These are phyloP conservation scores for Diplogelasinospora grovesii DNA, from an alignment of 495 filamentous ascomycete genomes.

Conservation along the genomic window DNA sequence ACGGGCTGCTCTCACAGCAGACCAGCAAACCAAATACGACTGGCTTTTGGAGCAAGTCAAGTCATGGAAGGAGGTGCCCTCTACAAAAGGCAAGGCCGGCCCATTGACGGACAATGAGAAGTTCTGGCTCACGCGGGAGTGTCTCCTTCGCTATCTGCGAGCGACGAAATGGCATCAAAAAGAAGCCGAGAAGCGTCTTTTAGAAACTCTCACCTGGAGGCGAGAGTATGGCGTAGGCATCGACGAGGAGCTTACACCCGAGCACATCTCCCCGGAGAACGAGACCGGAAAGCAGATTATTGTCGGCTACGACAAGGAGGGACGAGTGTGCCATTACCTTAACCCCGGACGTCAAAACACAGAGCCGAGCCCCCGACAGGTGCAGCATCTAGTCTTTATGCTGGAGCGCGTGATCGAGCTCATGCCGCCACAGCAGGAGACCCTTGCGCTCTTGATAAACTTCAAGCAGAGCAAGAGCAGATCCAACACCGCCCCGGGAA, in stretches of 20 bases:
- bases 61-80: slow-evolving; percentile 65
- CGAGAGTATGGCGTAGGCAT: slow-evolving; percentile 79
- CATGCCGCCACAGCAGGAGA: slow-evolving; percentile 81
- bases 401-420: slow-evolving; percentile 83
- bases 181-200: slow-evolving; percentile 70
- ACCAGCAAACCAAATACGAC: slow-evolving; percentile 82
- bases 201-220: slow-evolving; percentile 77
- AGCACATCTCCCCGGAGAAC: slow-evolving; percentile 84
- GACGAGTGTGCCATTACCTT: slow-evolving; percentile 80
- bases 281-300: slow-evolving; percentile 93
- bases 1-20: slow-evolving; percentile 52
- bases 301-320: slow-evolving; percentile 77
- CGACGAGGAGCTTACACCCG: slow-evolving; percentile 64
- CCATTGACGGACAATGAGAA: slow-evolving; percentile 73
- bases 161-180: slow-evolving; percentile 83
- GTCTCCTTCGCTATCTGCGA: slow-evolving; percentile 84
- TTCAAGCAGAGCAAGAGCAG: slow-evolving; percentile 65
- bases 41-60: slow-evolving; percentile 59
- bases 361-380: slow-evolving; percentile 75
- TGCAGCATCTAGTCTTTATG: slow-evolving; percentile 94
- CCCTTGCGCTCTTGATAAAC: slow-evolving; percentile 76
- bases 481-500: slow-evolving; percentile 65
- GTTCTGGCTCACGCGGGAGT: slow-evolving; percentile 87
- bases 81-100: slow-evolving; percentile 51
- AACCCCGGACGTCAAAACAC: slow-evolving; percentile 90